Conservation (phyloP, 2,329 filamentous ascomycete genomes). For the Exophiala sideris region DNA sequence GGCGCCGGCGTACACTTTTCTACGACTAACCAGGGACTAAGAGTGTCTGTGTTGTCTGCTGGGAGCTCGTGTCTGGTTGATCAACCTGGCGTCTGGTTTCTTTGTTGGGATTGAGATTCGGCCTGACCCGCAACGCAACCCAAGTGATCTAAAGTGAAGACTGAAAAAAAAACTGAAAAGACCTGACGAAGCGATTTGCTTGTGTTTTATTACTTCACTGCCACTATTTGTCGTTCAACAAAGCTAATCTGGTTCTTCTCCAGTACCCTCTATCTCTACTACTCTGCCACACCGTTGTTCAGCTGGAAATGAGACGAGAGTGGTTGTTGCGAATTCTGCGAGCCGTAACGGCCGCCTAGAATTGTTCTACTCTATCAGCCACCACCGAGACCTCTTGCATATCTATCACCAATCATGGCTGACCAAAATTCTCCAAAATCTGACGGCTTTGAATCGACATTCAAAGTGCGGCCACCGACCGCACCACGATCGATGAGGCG, state of each 20-base stretch:
- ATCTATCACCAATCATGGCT: neutral
- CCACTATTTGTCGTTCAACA: neutral
- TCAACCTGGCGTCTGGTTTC: neutral
- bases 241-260: neutral
- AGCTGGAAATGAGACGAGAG: neutral
- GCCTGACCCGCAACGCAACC: conserved; percentile 6
- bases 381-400: neutral
- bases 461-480: neutral
- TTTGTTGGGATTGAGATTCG: conserved; percentile 2
- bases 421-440: neutral
- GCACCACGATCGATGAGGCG: conserved; percentile 14
- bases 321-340: neutral
- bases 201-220: neutral
- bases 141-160: conserved; percentile 22
- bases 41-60: conserved; percentile 6
- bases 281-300: no score
- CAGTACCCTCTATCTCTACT: neutral
- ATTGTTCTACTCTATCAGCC: neutral
- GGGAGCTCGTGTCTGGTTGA: conserved; percentile 4
- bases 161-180: conserved; percentile 24
- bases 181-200: conserved; percentile 14
- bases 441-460: neutral
- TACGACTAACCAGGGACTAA: neutral
- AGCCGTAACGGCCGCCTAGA: neutral
- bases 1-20: conserved; percentile 24